Percentiles rank a stretch among this genome's conserved stretches.
These are phyloP conservation scores for Ophiostoma novo-ulmi DNA, from an alignment of 2,329 filamentous ascomycete genomes.

Conservation along the genomic window DNA sequence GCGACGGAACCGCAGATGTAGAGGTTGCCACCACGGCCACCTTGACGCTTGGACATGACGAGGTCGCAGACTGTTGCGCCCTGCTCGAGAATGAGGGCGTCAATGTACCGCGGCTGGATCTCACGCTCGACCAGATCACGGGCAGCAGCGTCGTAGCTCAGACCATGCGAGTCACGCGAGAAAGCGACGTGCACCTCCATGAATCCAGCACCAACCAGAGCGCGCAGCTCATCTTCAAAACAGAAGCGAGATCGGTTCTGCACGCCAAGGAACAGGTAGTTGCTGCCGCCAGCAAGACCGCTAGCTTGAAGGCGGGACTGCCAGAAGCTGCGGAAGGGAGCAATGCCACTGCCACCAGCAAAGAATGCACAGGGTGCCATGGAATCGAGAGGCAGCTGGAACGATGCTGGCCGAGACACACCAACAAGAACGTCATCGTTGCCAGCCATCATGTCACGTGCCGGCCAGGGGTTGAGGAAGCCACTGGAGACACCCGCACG, in stretches of 20 bases:
- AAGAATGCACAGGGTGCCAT: slow-evolving; percentile 50
- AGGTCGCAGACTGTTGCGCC: slow-evolving; percentile 48
- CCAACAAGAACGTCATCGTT: slow-evolving; percentile 41
- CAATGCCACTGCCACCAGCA: slow-evolving; percentile 50
- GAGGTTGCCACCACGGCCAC: slow-evolving; percentile 45
- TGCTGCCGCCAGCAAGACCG: slow-evolving; percentile 40
- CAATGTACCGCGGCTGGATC: slow-evolving; percentile 49
- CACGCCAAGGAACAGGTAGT: slow-evolving; percentile 48
- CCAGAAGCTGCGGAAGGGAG: slow-evolving; percentile 52
- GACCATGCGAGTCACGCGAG: slow-evolving; percentile 45
- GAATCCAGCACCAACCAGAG: slow-evolving; percentile 42
- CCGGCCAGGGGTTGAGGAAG: slow-evolving; percentile 48
- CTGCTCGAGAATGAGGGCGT: slow-evolving; percentile 48
- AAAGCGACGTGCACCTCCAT: slow-evolving; percentile 52
- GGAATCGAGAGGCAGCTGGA: slow-evolving; percentile 47
- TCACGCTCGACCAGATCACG: slow-evolving; percentile 46
- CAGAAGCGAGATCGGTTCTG: slow-evolving; percentile 50
- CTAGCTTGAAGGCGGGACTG: slow-evolving; percentile 38
- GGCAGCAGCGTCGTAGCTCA: slow-evolving; percentile 40
- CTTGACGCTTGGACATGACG: slow-evolving; percentile 53
- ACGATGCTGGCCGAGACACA: slow-evolving; percentile 47
- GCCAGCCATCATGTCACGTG: slow-evolving; percentile 27
- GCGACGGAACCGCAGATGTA: slow-evolving; percentile 47
- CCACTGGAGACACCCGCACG: slow-evolving; percentile 49
- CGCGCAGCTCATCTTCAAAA: slow-evolving; percentile 46